These are phyloP conservation scores for Borovskyia barvae DNA, from an alignment of 208 protist species.

Conservation along the genomic window DNA sequence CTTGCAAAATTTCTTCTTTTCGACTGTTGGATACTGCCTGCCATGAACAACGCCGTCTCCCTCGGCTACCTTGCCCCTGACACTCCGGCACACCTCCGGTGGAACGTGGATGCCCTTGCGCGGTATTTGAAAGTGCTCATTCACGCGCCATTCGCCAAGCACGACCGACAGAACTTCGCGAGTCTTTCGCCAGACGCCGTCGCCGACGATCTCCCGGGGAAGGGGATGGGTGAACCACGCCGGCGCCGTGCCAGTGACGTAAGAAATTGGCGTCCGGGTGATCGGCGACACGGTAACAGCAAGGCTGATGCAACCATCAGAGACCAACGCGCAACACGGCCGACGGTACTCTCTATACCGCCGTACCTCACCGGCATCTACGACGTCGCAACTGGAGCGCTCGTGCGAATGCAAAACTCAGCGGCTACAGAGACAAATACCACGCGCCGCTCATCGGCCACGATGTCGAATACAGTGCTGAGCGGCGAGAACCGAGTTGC, in stretches of 20 bases:
- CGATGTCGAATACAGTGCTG: too few species aligned
- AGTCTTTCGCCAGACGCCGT: conserved; percentile 4
- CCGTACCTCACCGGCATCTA: conserved; percentile 84
- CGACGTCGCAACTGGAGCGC: conserved; percentile 68
- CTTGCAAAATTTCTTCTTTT: conserved; percentile 87
- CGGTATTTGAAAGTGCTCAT: conserved; percentile 88
- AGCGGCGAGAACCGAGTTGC: too few species aligned
- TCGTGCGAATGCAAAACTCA: conserved; percentile 49
- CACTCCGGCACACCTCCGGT: conserved; percentile 74
- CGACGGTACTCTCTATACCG: conserved; percentile 39
- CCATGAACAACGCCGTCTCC: conserved; percentile 70
- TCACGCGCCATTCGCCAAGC: conserved; percentile 65
- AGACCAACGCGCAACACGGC: neutral
- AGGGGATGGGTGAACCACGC: neutral
- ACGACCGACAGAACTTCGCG: conserved; percentile 15
- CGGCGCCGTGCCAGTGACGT: neutral
- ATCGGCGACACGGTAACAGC: neutral
- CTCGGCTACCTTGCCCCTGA: conserved; percentile 68
- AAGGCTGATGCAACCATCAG: neutral
- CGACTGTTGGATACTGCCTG: conserved; percentile 85
- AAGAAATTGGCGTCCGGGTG: neutral
- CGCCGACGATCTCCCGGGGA: neutral
- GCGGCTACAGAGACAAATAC: neutral
- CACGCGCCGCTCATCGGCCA: neutral
- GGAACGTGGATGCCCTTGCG: conserved; percentile 87